Conservation (phyloP, 2,329 filamentous ascomycete species). For the Colletotrichum cuscutae region DNA sequence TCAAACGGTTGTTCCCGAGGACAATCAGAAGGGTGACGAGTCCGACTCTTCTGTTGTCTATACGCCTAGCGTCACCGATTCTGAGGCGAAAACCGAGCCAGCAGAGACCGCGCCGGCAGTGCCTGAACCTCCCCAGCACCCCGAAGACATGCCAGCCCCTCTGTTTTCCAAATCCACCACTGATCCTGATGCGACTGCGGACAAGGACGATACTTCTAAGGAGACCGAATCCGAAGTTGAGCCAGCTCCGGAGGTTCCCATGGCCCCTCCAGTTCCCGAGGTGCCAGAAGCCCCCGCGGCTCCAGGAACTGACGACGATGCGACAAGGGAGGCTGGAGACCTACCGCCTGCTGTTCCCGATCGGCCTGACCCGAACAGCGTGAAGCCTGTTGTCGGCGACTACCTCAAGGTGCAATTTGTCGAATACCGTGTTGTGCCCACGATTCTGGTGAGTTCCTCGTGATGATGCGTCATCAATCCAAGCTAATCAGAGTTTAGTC, state of each 20-base stretch:
- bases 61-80: slow-evolving; percentile 29
- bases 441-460: slow-evolving; percentile 79
- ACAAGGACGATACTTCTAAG: background rate
- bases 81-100: slow-evolving; percentile 24
- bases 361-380: slow-evolving; percentile 32
- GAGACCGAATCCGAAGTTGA: slow-evolving; percentile 38
- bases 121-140: slow-evolving; percentile 57
- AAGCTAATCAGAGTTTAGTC: slow-evolving; percentile 62
- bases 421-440: slow-evolving; percentile 92
- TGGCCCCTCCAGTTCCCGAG: slow-evolving; percentile 18
- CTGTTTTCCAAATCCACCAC: slow-evolving; percentile 61
- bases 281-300: slow-evolving; percentile 23
- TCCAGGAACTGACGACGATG: background rate
- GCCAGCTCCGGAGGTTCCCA: slow-evolving; percentile 34
- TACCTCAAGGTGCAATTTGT: slow-evolving; percentile 97
- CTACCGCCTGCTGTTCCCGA: slow-evolving; percentile 33
- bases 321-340: slow-evolving; percentile 21
- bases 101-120: slow-evolving; percentile 1
- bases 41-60: slow-evolving; percentile 42
- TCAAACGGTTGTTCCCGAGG: slow-evolving; percentile 10
- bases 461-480: background rate
- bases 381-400: slow-evolving; percentile 87
- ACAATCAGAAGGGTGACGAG: slow-evolving; percentile 38
- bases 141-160: slow-evolving; percentile 76
- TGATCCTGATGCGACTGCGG: background rate